Base-by-base conservation (phyloP, 345 rosid species). In the Carallia pectinifolia region DNA sequence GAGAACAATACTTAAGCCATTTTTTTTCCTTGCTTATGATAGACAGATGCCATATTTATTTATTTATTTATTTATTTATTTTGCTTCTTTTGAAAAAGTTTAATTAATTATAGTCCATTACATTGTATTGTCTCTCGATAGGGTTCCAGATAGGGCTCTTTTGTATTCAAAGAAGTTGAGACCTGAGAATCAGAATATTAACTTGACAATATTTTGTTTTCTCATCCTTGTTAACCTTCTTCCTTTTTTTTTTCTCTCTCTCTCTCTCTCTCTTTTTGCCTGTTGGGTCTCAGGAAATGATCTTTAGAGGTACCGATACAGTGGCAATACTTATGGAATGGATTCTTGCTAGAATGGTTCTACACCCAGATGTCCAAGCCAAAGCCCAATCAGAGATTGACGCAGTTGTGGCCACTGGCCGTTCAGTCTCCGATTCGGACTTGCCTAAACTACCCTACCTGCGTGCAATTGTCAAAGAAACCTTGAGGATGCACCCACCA, bases 401-500 rank as follows among this genome's bases (percentile, higher is more conserved):
- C 50, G 36, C 61, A 0, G 63, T 78, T 6, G 77, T 85, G 6
- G 83, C 89, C 53, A 64, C 39, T 0, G 52, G 30, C 34, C 73
- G 77, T 31, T 50, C 80, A 2, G 79, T 85, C 13, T 69, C 80
- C 3, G 93, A 88, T 63, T 81, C 87, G 0, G 95, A 93, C 80
- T 74, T 90, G 59, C 71, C 81, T 0, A 77, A 82, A 19, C 80
- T 90, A 6, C 87, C 90, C 0, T 93, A 82, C 74, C 82, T 86
- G 3, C 89, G 69, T 4, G 93, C 90, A 36, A 73, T 89, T 4
- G 86, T 93, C n/a, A 90, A 87, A 73, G 95, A 90, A 72, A 89
- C 97, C 63, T 71, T 88, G 8, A 84, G 96, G 73, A 58, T 86
- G 77, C 90, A 90, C 65, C 98, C 98, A 31, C 96, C 97, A 1